Conservation (phyloP, 164 flowering plant species). For the Dillenia turbinata region DNA sequence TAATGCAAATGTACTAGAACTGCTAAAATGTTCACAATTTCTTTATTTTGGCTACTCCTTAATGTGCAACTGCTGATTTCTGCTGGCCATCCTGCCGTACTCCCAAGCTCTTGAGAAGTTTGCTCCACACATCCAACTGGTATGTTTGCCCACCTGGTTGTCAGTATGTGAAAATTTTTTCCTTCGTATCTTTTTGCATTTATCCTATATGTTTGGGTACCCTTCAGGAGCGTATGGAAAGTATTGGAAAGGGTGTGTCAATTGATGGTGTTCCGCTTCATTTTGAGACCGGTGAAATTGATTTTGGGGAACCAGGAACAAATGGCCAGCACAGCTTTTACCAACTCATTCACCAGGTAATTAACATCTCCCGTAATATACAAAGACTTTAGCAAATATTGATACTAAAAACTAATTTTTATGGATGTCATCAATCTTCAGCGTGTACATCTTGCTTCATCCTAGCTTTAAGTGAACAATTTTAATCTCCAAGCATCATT, state of each 20-base stretch:
- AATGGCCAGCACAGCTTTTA: slow-evolving; percentile 99
- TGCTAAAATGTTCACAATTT: not conserved
- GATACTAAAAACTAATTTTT: too few relatives aligned
- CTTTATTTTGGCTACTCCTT: not conserved
- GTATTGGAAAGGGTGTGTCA: slow-evolving; percentile 96
- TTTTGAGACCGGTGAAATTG: slow-evolving; percentile 95
- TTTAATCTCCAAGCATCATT: too few relatives aligned
- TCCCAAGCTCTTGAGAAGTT: slow-evolving; percentile 92
- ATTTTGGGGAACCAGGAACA: slow-evolving; percentile 99
- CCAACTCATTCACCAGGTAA: slow-evolving; percentile 96
- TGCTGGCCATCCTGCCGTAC: slow-evolving; percentile 94
- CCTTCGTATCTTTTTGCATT: not conserved
- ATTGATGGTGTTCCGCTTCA: slow-evolving; percentile 83
- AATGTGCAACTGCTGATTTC: slow-evolving; percentile 3
- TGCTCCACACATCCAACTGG: slow-evolving; percentile 99
- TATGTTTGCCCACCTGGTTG: slow-evolving; percentile 10
- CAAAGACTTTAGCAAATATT: too few relatives aligned
- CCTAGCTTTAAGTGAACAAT: too few relatives aligned
- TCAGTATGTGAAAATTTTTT: not conserved
- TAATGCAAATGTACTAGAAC: not conserved
- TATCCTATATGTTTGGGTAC: too few relatives aligned
- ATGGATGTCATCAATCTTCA: too few relatives aligned
- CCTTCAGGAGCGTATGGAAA: slow-evolving; percentile 94
- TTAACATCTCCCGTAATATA: slow-evolving; percentile 41
- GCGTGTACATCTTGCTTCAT: too few relatives aligned